phyloP scores from a whole-genome alignment of 148 eudicot genomes.

The Camellia lanceoleosa region DNA sequence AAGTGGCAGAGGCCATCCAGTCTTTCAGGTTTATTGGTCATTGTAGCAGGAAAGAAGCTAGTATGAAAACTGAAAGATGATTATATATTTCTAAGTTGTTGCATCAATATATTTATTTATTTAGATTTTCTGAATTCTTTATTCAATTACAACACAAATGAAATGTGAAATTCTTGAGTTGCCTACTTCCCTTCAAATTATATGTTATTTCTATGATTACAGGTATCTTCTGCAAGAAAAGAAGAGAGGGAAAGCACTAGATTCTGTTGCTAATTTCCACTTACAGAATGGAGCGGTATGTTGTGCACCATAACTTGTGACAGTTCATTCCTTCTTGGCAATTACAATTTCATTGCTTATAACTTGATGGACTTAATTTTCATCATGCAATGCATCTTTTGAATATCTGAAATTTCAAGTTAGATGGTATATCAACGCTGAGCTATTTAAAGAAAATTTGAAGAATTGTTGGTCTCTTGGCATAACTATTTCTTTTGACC shows the following conservation, averaged over 20 bases:
- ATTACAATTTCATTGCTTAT: neutral
- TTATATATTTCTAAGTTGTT: neutral
- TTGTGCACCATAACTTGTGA: constrained; percentile 18
- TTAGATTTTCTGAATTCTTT: neutral
- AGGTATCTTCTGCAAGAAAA: constrained; percentile 60
- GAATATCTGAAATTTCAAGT: neutral
- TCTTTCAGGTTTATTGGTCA: neutral
- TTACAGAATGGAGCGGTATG: constrained; percentile 98
- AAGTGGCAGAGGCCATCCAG: constrained; percentile 3
- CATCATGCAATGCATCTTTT: neutral
- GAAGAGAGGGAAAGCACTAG: constrained; percentile 92
- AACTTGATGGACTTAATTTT: neutral
- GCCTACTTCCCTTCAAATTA: neutral
- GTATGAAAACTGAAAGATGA: neutral
- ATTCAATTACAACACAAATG: neutral
- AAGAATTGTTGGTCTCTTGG: neutral
- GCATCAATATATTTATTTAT: neutral
- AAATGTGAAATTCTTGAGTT: neutral
- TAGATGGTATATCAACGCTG: neutral
- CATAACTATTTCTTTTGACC: neutral
- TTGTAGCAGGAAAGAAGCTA: neutral
- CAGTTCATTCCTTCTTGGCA: neutral
- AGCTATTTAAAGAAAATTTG: neutral
- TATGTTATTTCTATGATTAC: neutral
- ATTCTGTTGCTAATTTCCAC: constrained; percentile 97